Conservation (phyloP, 2,329 filamentous ascomycete genomes). For the Thelonectria rubi region DNA sequence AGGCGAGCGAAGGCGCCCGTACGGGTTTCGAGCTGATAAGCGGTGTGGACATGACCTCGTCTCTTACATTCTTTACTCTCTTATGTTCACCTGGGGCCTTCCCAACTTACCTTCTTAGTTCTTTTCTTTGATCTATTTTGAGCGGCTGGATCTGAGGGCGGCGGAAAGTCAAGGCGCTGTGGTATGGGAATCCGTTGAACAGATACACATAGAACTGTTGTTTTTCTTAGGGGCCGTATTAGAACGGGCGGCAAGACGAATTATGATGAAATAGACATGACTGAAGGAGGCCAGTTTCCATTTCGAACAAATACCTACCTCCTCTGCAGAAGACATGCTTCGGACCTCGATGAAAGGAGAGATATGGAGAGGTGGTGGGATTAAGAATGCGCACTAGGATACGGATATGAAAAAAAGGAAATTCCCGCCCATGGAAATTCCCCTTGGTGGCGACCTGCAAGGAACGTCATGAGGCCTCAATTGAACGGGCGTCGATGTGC, state of each 20-base stretch:
- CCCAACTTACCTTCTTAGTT: slow-evolving; percentile 11
- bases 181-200: slow-evolving; percentile 25
- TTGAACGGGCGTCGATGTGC: background rate
- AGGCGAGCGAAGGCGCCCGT: slow-evolving; percentile 4
- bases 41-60: slow-evolving; percentile 26
- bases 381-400: background rate
- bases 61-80: slow-evolving; percentile 17
- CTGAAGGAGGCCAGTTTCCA: slow-evolving; percentile 1
- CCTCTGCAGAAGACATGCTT: background rate
- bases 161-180: slow-evolving; percentile 32
- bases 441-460: background rate
- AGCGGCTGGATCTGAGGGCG: slow-evolving; percentile 26
- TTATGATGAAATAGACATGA: slow-evolving; percentile 32
- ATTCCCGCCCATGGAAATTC: background rate
- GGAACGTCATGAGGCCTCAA: background rate
- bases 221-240: slow-evolving; percentile 34
- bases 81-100: slow-evolving; percentile 16
- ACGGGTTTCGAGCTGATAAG: slow-evolving; percentile 15
- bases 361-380: background rate
- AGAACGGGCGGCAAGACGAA: slow-evolving; percentile 36
- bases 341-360: background rate
- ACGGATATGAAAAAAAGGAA: background rate
- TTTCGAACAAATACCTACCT: background rate
- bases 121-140: slow-evolving; percentile 21
- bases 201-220: slow-evolving; percentile 36